Percentiles rank a stretch among this genome's conserved stretches.
Evolutionary conservation across 2,329 filamentous ascomycete species (phyloP).

Genomic region (Colletotrichum noveboracense): DNA sequence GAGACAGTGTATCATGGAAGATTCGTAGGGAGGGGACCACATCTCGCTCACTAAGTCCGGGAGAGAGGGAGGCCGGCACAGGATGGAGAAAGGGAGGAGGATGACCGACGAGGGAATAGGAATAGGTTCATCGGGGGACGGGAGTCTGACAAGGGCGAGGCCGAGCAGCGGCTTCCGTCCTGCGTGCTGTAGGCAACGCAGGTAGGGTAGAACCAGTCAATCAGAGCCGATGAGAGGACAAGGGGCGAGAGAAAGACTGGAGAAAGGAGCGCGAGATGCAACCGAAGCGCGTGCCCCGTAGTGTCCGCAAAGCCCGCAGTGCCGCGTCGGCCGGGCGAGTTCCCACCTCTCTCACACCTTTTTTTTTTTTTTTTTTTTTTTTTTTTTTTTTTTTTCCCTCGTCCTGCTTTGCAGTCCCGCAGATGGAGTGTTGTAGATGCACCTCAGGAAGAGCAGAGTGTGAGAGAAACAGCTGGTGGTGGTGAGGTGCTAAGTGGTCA

Average conservation of each 20-base stretch:
- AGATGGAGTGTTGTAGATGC: slow-evolving; percentile 5
- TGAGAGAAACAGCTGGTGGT: not conserved
- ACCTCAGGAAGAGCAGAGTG: not conserved
- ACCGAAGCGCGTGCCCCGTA: slow-evolving; percentile 6
- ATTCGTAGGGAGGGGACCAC: not conserved
- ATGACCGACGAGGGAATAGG: not conserved
- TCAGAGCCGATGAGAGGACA: not conserved
- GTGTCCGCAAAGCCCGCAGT: not conserved
- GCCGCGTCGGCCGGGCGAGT: slow-evolving; percentile 21
- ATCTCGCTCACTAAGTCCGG: not conserved
- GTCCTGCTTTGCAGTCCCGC: not conserved
- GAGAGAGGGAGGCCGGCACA: not conserved
- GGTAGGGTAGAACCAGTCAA: not conserved
- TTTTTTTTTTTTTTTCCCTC: not conserved
- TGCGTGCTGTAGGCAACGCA: not conserved
- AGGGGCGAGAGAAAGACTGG: not conserved
- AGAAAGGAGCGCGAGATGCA: slow-evolving; percentile 8
- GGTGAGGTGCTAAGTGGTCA: not conserved
- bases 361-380: not conserved
- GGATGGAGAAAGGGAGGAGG: slow-evolving; percentile 1
- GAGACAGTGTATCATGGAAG: not conserved
- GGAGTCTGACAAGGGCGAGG: not conserved
- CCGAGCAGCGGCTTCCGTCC: not conserved
- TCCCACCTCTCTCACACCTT: slow-evolving; percentile 26
- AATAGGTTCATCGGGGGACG: not conserved